Base-by-base conservation (phyloP, 306 rosid genomes). In the Crotalaria pallida region DNA sequence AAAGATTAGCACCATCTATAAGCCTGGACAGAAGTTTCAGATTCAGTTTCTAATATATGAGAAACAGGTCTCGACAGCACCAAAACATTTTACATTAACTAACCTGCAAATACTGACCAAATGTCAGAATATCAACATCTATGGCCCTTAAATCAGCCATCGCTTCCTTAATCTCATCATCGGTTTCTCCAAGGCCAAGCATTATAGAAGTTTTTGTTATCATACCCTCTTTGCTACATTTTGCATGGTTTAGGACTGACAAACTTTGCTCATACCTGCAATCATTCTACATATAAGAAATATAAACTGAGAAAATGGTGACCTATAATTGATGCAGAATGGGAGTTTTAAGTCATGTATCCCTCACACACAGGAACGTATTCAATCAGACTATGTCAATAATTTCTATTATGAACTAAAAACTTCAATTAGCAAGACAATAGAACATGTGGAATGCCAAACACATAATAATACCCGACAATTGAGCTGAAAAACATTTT, bases 31-130 rank as follows among this genome's bases (percentile, higher is more conserved):
- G 19, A 49, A 67, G 29, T 68, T 77, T 73, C 11, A 61, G 55
- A 41, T 47, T 58, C 31, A 27, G 21, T 16, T 58, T 61, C 52
- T 26, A 60, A 59, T 34, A 24, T 65, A 53, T 48, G 41, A 44
- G 27, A 59, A 67, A 57, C 36, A 43, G 44, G 67, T 56, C 15
- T 33, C 48, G 59, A 69, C 33, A 65, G 59, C 7, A 66, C 43
- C 48, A 24, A 41, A 58, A 65, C 13, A 60, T 9, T 75, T 47
- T 31, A n/a, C 15, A 67, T 53, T 18, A 73, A 74, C 89, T 60
- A 64, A 94, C 97, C 93, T 94, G 97, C 77, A 94, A 86, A 83
- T 94, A 94, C 79, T 94, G 97, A 58, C 98, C 98, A 58, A 94
- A 87, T 53, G 98, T 94, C 84, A 90, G 65, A 82, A 94, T 90